Conservation (phyloP, 805 yeast genomes). For the Komagataella populi region DNA sequence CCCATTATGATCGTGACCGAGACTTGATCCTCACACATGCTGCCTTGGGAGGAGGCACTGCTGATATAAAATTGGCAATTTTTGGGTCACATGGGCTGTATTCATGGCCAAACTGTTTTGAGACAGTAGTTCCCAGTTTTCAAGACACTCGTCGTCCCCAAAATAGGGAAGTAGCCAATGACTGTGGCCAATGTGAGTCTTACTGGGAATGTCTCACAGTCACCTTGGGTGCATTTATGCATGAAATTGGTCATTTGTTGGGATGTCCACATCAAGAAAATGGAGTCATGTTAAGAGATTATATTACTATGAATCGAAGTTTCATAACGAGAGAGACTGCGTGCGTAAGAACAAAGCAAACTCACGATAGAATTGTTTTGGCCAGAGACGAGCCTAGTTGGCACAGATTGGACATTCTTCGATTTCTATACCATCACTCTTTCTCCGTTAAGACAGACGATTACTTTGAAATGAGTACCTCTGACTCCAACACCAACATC, state of each 20-base stretch:
- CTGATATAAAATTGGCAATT: slow-evolving; percentile 62
- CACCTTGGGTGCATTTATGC: slow-evolving; percentile 89
- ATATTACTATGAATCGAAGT: slow-evolving; percentile 65
- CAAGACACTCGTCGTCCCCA: slow-evolving; percentile 58
- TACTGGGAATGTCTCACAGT: slow-evolving; percentile 84
- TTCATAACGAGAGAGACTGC: slow-evolving; percentile 60
- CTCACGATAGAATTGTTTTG: slow-evolving; percentile 34
- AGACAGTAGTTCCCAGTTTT: slow-evolving; percentile 54
- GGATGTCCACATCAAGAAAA: slow-evolving; percentile 87
- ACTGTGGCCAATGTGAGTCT: slow-evolving; percentile 69
- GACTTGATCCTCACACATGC: slow-evolving; percentile 74
- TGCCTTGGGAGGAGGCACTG: slow-evolving; percentile 84
- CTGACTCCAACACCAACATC: slow-evolving; percentile 23
- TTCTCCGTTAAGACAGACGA: slow-evolving; percentile 29
- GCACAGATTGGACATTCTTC: slow-evolving; percentile 68
- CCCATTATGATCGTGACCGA: slow-evolving; percentile 59
- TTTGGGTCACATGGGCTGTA: slow-evolving; percentile 90
- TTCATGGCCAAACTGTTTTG: slow-evolving; percentile 83
- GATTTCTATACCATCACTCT: slow-evolving; percentile 73
- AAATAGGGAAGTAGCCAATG: slow-evolving; percentile 75
- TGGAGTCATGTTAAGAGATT: slow-evolving; percentile 88
- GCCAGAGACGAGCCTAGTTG: slow-evolving; percentile 69
- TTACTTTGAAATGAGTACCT: slow-evolving; percentile 12
- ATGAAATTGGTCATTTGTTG: slow-evolving; percentile 83
- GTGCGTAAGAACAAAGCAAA: slow-evolving; percentile 36